Evolutionary conservation across 2,329 filamentous ascomycete species (phyloP), one percentile per base, ranked within the genome.

Genomic region (Microdochium bolleyi): DNA sequence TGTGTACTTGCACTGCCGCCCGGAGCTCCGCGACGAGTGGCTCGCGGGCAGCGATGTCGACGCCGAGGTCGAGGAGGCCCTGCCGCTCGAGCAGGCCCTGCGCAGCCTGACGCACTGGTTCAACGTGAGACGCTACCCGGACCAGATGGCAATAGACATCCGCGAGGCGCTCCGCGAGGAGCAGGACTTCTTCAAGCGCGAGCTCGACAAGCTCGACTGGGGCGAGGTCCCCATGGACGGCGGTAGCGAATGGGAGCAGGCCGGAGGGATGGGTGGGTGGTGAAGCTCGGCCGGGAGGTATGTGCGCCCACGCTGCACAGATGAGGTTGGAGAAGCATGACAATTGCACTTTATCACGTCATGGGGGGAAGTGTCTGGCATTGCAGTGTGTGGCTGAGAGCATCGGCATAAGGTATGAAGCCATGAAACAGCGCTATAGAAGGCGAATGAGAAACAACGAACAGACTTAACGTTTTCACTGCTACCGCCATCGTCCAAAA

Each of bases 1-100:
- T 3, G 89, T 99, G 1, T 99, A 96, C 69, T 77, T 99, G 49
- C 89, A 96, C 71, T 96, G 92, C 64, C 81, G 91, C 8, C 92
- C 92, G 0, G 92, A 97, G 67, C 77, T 99, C 48, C 81, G 92
- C 27, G 94, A 99, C 64, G 94, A 96, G 70, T 97, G 94, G 92
- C 78, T 97, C 1, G 85, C 89, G 0, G 92, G 92, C 4, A 88
- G 87, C 55, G 92, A 96, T 65, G 85, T 97, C 1, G 94, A 99
- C 62, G 89, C 87, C 1, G 92, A 96, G 60, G 91, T 97, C 1
- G 94, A 97, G 64, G 89, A 95, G 65, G 89, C 92, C 14, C 73
- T 97, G 60, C 92, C 92, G 2, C 76, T 96, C 8, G 94, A 99
- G 70, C 92, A 96, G 73, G 91, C 90, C 1, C 75, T 97, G 48